Evolutionary conservation across 306 rosid species (phyloP).

Genomic region (Casuarina glauca): DNA sequence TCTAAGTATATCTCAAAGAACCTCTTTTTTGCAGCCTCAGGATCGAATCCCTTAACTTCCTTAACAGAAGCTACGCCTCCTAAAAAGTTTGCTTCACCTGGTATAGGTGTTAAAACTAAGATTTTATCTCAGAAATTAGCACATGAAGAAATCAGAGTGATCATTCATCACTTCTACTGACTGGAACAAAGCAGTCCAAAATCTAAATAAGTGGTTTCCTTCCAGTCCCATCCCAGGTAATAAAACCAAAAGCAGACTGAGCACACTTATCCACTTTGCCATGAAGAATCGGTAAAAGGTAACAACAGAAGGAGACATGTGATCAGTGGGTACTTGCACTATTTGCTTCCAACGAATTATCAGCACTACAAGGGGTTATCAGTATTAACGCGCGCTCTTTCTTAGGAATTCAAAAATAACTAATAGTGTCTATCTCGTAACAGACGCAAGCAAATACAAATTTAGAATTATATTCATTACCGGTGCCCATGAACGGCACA

Average conservation of each 20-base stretch:
- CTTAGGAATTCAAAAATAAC: not conserved
- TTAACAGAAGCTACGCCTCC: conserved; percentile 94
- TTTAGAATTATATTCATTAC: conserved; percentile 34
- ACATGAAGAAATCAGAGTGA: not conserved
- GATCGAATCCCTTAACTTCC: conserved; percentile 68
- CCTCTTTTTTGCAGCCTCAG: conserved; percentile 81
- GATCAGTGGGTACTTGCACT: not conserved
- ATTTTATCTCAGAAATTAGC: not conserved
- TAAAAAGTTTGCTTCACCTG: conserved; percentile 92
- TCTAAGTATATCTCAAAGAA: conserved; percentile 89
- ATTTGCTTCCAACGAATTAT: conserved; percentile 1
- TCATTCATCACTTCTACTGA: not conserved
- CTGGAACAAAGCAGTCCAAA: not conserved
- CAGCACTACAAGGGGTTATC: not conserved
- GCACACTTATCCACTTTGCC: conserved; percentile 1
- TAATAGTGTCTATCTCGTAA: not conserved
- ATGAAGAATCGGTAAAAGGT: conserved; percentile 4
- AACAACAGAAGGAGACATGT: not conserved
- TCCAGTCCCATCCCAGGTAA: not conserved
- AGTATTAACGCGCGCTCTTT: not conserved
- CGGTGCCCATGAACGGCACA: conserved; percentile 94
- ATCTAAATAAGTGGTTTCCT: not conserved
- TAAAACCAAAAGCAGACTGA: not conserved
- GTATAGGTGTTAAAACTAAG: conserved; percentile 30
- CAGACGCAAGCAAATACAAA: not conserved